Evolutionary conservation across 2,329 filamentous ascomycete genomes (phyloP), one percentile per base, ranked within the genome.

Genomic region (Gremmenia infestans): DNA sequence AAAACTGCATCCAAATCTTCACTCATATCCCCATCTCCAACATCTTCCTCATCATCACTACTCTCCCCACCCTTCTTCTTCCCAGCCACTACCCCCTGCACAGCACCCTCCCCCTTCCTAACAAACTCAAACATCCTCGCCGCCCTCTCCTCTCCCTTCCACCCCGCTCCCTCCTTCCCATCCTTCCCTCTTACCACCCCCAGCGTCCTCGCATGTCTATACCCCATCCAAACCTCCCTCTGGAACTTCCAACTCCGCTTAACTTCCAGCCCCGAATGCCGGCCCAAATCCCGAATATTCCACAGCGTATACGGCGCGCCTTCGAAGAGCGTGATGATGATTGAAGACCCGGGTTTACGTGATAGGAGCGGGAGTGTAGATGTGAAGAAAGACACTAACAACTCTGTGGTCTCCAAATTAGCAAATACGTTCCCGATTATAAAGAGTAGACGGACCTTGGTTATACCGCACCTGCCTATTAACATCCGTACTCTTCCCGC

Each of bases 391-490:
- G 77, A 75, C 14, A 89, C 85, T 37, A 91, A 78, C 50, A 91
- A 77, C 67, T 88, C 84, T 73, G 42, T 12, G 68, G 60, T 28
- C 43, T 22, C 14, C 52, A 5, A 12, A 48, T 57, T 11, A 55
- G 40, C 23, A 45, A 22, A 19, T 15, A 23, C 36, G 12, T 14
- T 48, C 17, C 8, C 8, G 28, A 23, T 45, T 15, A 11, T 43
- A 53, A 25, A 47, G 47, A 40, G 9, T 4, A 40, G 6, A 54
- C 55, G 25, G 59, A 72, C 71, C 73, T 73, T 96, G 92, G 74
- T 99, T 97, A 71, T 89, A 84, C 55, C 94, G 85, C 14, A 97
- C 91, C 74, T 99, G 94, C 37, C 94, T 81, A 75, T 97, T 97
- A 54, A 97, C 88, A 74, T 97, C 92, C 64, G 88, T 97, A 62